Percentiles rank a stretch among this genome's conserved stretches.
These are phyloP conservation scores for Vickermania ingenoplastis DNA, from an alignment of 208 protist species.

Conservation along the genomic window DNA sequence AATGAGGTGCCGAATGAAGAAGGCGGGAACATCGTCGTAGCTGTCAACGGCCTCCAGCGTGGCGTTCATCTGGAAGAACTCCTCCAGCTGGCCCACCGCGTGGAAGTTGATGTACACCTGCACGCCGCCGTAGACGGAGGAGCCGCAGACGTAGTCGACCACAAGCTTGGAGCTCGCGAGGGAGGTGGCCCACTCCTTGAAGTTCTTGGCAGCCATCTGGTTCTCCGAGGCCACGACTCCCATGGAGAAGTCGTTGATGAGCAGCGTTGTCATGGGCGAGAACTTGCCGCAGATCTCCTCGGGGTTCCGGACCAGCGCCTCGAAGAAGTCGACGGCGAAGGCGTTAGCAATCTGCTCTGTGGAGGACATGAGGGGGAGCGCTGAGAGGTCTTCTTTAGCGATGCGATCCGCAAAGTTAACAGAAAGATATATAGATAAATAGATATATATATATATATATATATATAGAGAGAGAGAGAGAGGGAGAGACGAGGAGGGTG, in stretches of 20 bases:
- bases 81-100: constrained; percentile 31
- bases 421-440: no score
- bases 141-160: constrained; percentile 60
- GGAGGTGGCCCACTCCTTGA: constrained; percentile 46
- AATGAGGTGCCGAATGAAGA: constrained; percentile 77
- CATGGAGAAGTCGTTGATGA: constrained; percentile 76
- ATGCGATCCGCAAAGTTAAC: no score
- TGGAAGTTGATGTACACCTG: constrained; percentile 55
- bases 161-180: constrained; percentile 51
- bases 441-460: no score
- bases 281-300: constrained; percentile 54
- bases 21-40: constrained; percentile 40
- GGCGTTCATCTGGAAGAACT: constrained; percentile 75
- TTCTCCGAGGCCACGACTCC: constrained; percentile 38
- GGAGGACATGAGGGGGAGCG: constrained; percentile 9
- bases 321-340: constrained; percentile 78
- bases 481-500: no score
- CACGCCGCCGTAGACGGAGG: constrained; percentile 59
- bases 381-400: no score
- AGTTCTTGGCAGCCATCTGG: constrained; percentile 14
- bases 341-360: constrained; percentile 65
- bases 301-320: constrained; percentile 57
- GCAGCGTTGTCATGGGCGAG: constrained; percentile 40
- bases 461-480: no score
- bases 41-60: constrained; percentile 57